These are phyloP conservation scores for Fusarium sp. DNA, from an alignment of 2,329 filamentous ascomycete species.

Conservation along the genomic window DNA sequence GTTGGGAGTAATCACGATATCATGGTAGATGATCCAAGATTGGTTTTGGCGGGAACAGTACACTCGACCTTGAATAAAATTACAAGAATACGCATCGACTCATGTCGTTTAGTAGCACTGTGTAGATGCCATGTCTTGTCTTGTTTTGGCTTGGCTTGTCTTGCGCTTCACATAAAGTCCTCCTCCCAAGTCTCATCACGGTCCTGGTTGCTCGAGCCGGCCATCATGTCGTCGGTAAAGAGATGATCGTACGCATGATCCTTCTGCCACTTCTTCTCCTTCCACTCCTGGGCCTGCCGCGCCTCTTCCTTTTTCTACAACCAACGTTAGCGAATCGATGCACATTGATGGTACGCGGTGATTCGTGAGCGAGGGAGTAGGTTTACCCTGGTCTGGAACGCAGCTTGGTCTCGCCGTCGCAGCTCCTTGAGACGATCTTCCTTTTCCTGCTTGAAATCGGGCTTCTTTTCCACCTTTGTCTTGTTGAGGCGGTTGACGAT, in stretches of 20 bases:
- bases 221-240: conserved; percentile 83
- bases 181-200: conserved; percentile 80
- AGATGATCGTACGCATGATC: conserved; percentile 98
- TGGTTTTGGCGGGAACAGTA: not conserved
- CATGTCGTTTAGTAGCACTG: not conserved
- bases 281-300: conserved; percentile 77
- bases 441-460: conserved; percentile 83
- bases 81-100: conserved; percentile 1
- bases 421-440: conserved; percentile 78
- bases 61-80: not conserved
- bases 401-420: conserved; percentile 74
- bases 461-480: conserved; percentile 88
- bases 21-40: not conserved
- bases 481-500: conserved; percentile 99
- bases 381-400: conserved; percentile 68
- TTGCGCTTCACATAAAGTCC: conserved; percentile 82
- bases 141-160: too few relatives aligned
- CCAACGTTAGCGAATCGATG: not conserved
- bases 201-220: conserved; percentile 84
- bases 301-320: conserved; percentile 79
- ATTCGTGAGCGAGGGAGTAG: not conserved
- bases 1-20: not conserved
- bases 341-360: too few relatives aligned
- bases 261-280: conserved; percentile 91
- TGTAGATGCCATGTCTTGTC: too few relatives aligned